phyloP scores from a whole-genome alignment of 2,329 filamentous ascomycete genomes.

The Phaeosphaeria sp. region DNA sequence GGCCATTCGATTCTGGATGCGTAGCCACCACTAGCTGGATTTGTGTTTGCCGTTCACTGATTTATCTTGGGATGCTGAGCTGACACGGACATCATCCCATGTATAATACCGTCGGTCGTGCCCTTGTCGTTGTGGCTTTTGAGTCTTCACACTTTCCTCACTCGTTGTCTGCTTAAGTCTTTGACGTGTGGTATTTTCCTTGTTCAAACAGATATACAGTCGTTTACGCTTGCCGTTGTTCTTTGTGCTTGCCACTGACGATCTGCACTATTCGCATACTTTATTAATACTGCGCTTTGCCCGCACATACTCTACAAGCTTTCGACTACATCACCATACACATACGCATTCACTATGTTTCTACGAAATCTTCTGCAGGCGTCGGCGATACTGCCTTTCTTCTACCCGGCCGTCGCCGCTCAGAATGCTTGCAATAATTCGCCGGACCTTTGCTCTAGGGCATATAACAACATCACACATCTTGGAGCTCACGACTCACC shows the following conservation, averaged over 20 bases:
- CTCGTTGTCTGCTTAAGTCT: background rate
- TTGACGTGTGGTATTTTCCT: conserved; percentile 4
- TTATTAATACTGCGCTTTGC: background rate
- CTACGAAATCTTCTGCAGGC: conserved; percentile 33
- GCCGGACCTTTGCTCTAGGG: conserved; percentile 70
- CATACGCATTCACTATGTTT: conserved; percentile 34
- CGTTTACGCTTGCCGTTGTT: conserved; percentile 3
- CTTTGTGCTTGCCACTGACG: conserved; percentile 4
- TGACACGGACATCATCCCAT: conserved; percentile 5
- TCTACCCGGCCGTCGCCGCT: conserved; percentile 36
- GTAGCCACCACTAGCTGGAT: conserved; percentile 15
- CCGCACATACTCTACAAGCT: background rate
- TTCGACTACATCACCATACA: background rate
- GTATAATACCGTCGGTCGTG: conserved; percentile 16
- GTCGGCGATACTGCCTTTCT: conserved; percentile 33
- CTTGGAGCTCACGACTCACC: conserved; percentile 78
- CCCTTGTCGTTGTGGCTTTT: background rate
- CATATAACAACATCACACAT: conserved; percentile 79
- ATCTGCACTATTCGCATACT: conserved; percentile 3
- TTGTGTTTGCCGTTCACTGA: conserved; percentile 17
- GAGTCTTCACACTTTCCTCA: background rate
- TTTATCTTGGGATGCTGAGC: conserved; percentile 8
- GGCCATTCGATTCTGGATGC: background rate
- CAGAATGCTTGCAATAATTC: conserved; percentile 79
- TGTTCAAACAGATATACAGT: background rate